These are phyloP conservation scores for Peterozyma xylosa DNA, from an alignment of 805 yeast genomes.

Conservation along the genomic window DNA sequence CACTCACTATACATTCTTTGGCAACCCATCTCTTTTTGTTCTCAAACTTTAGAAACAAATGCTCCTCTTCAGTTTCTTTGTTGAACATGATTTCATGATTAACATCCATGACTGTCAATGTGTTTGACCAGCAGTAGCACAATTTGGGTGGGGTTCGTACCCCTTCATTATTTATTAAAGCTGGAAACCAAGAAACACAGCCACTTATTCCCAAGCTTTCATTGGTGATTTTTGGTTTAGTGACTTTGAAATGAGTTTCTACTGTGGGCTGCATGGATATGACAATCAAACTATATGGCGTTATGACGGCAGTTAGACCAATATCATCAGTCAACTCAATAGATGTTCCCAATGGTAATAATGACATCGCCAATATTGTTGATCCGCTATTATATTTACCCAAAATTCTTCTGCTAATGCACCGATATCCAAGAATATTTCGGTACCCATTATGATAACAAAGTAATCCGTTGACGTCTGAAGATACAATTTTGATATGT, in stretches of 20 bases:
- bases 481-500: conserved; percentile 47
- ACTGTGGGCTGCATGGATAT: conserved; percentile 45
- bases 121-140: conserved; percentile 66
- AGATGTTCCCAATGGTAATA: conserved; percentile 56
- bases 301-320: conserved; percentile 56
- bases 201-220: conserved; percentile 29
- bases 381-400: conserved; percentile 33
- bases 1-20: conserved; percentile 40
- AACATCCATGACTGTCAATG: conserved; percentile 48
- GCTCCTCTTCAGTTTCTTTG: conserved; percentile 14
- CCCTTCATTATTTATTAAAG: conserved; percentile 20
- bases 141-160: conserved; percentile 34
- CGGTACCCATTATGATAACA: conserved; percentile 59
- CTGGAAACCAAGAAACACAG: conserved; percentile 60
- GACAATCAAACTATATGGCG: conserved; percentile 40
- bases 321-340: conserved; percentile 46
- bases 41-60: conserved; percentile 24
- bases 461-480: conserved; percentile 51
- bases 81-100: conserved; percentile 22
- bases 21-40: conserved; percentile 34
- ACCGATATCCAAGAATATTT: conserved; percentile 43
- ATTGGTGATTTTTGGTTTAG: conserved; percentile 33
- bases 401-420: conserved; percentile 39
- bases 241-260: conserved; percentile 46
- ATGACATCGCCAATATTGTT: conserved; percentile 30